A percentile compares a stretch with the other conserved stretches of the same genome.
These are phyloP conservation scores for Aspergillus proliferans DNA, from an alignment of 2,329 filamentous ascomycete genomes.

Conservation along the genomic window DNA sequence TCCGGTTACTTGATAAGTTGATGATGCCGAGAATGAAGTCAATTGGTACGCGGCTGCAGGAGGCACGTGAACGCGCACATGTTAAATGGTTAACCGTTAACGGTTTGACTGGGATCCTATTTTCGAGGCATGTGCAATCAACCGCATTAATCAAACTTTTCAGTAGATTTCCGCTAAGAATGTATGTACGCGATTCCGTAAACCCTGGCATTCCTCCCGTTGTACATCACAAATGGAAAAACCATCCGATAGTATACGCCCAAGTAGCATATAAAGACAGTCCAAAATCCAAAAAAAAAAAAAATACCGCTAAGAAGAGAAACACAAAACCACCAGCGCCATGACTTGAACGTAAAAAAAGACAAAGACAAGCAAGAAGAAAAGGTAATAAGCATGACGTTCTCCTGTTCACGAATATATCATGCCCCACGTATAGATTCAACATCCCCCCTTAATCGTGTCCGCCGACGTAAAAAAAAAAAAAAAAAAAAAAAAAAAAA, in stretches of 20 bases:
- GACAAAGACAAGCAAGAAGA: neutral
- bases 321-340: constrained; percentile 30
- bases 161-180: constrained; percentile 12
- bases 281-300: constrained; percentile 4
- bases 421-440: no score
- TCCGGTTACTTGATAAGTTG: neutral
- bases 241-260: constrained; percentile 12
- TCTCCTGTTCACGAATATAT: no score
- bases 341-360: constrained; percentile 11
- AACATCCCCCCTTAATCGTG: neutral
- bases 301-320: constrained; percentile 15
- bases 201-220: constrained; percentile 2
- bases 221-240: constrained; percentile 14
- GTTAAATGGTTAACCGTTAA: neutral
- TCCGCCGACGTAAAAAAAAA: neutral
- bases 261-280: constrained; percentile 6
- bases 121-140: neutral
- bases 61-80: neutral
- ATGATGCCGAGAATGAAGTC: neutral
- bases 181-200: constrained; percentile 11
- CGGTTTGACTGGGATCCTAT: no score
- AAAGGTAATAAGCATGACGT: no score
- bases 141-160: neutral
- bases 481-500: neutral
- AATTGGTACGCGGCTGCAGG: neutral